A percentile compares a stretch with the other conserved stretches of the same genome.
These are phyloP conservation scores for Tephrocybe sp. DNA, from an alignment of 768 basidiomycete species.

Conservation along the genomic window DNA sequence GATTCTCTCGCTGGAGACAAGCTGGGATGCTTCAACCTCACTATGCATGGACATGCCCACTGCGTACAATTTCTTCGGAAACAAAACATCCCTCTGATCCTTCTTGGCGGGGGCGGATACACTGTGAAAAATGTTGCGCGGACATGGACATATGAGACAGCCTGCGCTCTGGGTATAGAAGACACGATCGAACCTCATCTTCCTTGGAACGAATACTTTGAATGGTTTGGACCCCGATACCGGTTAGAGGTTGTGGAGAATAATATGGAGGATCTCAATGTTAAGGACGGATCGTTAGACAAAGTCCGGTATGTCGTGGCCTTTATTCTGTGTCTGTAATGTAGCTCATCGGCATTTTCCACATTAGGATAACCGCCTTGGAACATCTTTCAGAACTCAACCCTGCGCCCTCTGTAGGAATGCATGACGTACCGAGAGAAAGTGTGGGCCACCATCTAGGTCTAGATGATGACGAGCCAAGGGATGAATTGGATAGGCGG, in stretches of 20 bases:
- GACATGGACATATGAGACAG: constrained; percentile 96
- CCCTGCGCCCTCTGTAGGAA: constrained; percentile 76
- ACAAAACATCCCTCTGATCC: constrained; percentile 82
- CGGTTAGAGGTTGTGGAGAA: constrained; percentile 86
- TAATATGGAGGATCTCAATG: constrained; percentile 94
- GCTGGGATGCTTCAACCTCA: constrained; percentile 92
- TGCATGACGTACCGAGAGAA: constrained; percentile 80
- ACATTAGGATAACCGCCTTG: constrained; percentile 34
- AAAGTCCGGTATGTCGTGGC: constrained; percentile 61
- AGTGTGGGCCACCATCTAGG: constrained; percentile 64
- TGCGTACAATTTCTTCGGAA: constrained; percentile 87
- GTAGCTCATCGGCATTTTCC: neutral
- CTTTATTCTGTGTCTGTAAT: neutral
- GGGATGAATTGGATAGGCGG: constrained; percentile 64
- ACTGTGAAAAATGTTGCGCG: constrained; percentile 95
- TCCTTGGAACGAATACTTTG: constrained; percentile 89
- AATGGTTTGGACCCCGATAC: constrained; percentile 97
- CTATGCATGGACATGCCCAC: constrained; percentile 91
- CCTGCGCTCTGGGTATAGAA: constrained; percentile 87
- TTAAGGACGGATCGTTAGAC: constrained; percentile 77
- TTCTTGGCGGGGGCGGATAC: constrained; percentile 95
- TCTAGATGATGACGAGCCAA: constrained; percentile 48
- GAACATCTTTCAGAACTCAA: constrained; percentile 40
- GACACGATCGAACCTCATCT: constrained; percentile 72
- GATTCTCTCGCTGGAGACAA: constrained; percentile 96